Evolutionary conservation across 139 green algal species (phyloP).

Genomic region (Edaphochlamys debaryana): DNA sequence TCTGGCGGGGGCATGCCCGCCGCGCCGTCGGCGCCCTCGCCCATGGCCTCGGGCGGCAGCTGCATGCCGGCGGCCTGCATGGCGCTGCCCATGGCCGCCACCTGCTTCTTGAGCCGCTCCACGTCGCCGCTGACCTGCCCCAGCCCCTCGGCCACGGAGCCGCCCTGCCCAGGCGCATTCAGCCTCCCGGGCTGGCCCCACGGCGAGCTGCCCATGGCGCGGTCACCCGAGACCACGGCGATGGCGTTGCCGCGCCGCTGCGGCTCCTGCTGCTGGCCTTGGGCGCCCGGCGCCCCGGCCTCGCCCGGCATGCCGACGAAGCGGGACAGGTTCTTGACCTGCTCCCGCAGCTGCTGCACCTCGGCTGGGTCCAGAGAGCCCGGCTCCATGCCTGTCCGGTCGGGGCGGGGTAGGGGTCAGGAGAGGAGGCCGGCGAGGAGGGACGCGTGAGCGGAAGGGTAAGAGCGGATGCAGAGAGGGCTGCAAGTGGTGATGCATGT

Average conservation of each 20-base stretch:
- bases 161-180: neutral
- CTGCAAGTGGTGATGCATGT: too few species aligned
- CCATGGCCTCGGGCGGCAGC: too few species aligned
- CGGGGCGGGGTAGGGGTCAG: too few species aligned
- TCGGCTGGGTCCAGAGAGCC: neutral
- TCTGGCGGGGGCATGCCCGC: too few species aligned
- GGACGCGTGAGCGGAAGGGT: too few species aligned
- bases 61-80: conserved; percentile 13
- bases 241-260: neutral
- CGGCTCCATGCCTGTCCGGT: too few species aligned
- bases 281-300: neutral
- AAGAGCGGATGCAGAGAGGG: too few species aligned
- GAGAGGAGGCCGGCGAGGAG: too few species aligned
- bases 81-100: conserved; percentile 15
- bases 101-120: conserved; percentile 29
- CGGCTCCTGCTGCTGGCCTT: neutral
- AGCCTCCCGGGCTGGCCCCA: neutral
- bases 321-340: conserved; percentile 9
- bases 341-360: conserved; percentile 5
- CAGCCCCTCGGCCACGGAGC: conserved; percentile 11
- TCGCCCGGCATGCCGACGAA: neutral
- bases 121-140: conserved; percentile 6
- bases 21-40: too few species aligned
- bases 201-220: neutral
- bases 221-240: neutral